These are phyloP conservation scores for Thyridium curvatum DNA, from an alignment of 2,329 filamentous ascomycete genomes.

Conservation along the genomic window DNA sequence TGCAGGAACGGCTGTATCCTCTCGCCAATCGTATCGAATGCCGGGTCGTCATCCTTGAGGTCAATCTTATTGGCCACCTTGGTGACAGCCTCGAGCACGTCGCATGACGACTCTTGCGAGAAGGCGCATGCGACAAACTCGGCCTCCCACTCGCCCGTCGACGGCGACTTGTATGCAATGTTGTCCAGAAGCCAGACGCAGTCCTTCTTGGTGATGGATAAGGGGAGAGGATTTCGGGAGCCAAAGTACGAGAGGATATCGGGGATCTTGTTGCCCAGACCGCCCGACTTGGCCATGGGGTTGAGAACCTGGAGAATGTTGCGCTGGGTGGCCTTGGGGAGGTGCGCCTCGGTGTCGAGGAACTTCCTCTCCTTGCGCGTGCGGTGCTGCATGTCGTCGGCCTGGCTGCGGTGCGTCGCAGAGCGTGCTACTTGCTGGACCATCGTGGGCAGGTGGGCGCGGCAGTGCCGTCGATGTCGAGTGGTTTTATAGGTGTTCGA, in stretches of 20 bases:
- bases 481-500: background rate
- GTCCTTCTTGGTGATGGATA: slow-evolving; percentile 56
- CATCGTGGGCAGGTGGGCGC: background rate
- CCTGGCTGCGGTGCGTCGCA: slow-evolving; percentile 3
- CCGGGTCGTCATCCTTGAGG: slow-evolving; percentile 52
- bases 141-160: slow-evolving; percentile 57
- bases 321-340: slow-evolving; percentile 25
- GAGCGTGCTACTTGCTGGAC: background rate
- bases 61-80: slow-evolving; percentile 64
- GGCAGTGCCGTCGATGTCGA: background rate
- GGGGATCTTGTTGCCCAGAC: slow-evolving; percentile 18
- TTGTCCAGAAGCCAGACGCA: slow-evolving; percentile 89
- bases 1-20: slow-evolving; percentile 74
- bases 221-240: slow-evolving; percentile 50
- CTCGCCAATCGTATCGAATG: slow-evolving; percentile 52
- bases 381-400: slow-evolving; percentile 38
- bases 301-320: slow-evolving; percentile 23
- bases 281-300: slow-evolving; percentile 11
- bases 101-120: slow-evolving; percentile 60
- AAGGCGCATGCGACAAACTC: slow-evolving; percentile 84
- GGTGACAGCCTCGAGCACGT: slow-evolving; percentile 63
- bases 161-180: slow-evolving; percentile 61
- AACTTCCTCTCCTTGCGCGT: slow-evolving; percentile 44
- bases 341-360: slow-evolving; percentile 39
- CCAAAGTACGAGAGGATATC: slow-evolving; percentile 44